Evolutionary conservation across 176 grass and related monocot genomes (phyloP).

Genomic region (Triticum turgidum): DNA sequence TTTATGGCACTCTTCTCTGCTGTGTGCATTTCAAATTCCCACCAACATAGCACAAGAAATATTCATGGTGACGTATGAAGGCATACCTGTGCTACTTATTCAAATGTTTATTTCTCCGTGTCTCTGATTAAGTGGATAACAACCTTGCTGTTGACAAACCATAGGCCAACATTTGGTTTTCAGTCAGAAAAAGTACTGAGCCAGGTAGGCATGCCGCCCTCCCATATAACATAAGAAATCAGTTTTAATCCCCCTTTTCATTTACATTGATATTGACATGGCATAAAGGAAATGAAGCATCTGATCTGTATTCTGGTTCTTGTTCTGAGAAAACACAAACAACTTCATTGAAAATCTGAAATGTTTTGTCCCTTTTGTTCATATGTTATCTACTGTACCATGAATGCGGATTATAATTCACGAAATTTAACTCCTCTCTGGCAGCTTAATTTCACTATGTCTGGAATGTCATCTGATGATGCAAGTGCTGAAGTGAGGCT

Average conservation of each 20-base stretch:
- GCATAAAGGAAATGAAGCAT: neutral
- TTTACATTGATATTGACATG: too few relatives aligned
- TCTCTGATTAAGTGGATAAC: neutral
- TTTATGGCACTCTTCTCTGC: neutral
- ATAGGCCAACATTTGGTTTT: too few relatives aligned
- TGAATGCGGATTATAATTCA: neutral
- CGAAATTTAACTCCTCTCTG: conserved; percentile 4
- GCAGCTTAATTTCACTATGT: conserved; percentile 52
- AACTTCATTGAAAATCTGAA: neutral
- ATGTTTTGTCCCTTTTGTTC: neutral
- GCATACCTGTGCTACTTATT: neutral
- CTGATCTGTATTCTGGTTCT: neutral
- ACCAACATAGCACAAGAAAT: neutral
- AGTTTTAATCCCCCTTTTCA: too few relatives aligned
- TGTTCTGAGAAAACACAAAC: neutral
- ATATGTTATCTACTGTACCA: neutral
- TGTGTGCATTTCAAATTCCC: neutral
- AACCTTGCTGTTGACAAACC: neutral
- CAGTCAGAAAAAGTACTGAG: too few relatives aligned
- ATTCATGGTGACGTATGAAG: neutral
- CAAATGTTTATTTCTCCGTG: neutral
- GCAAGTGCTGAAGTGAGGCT: conserved; percentile 25
- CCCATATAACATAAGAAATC: too few relatives aligned
- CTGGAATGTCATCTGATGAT: conserved; percentile 47
- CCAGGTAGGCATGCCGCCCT: too few relatives aligned